Evolutionary conservation across 768 basidiomycete genomes (phyloP).

Genomic region (Mycena kentingensis): DNA sequence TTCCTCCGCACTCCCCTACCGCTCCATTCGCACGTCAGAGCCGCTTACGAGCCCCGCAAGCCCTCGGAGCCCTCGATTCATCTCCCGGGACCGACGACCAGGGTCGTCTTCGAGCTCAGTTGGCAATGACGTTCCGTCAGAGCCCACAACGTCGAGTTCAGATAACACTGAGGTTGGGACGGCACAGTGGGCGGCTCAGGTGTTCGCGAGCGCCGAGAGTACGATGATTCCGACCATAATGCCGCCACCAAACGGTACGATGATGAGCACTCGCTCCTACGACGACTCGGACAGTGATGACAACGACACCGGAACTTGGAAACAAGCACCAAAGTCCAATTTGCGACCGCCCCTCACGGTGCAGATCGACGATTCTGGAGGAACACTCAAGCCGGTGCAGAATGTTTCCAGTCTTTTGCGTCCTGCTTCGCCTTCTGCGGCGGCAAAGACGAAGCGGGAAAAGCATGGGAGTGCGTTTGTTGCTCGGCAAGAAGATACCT

Average conservation of each 20-base stretch:
- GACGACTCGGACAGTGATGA: conserved; percentile 54
- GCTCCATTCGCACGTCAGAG: conserved; percentile 36
- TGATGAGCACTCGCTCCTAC: conserved; percentile 29
- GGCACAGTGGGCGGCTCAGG: conserved; percentile 8
- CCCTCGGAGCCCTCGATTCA: conserved; percentile 46
- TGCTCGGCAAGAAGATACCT: conserved; percentile 65
- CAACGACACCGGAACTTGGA: conserved; percentile 49
- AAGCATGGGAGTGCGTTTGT: conserved; percentile 62
- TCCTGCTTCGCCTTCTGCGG: conserved; percentile 26
- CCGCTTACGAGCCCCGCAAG: conserved; percentile 69
- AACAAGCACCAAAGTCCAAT: conserved; percentile 36
- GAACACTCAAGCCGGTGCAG: conserved; percentile 4
- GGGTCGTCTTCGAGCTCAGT: conserved; percentile 26
- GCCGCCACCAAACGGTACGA: conserved; percentile 28
- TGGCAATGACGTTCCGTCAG: conserved; percentile 28
- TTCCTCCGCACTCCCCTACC: conserved; percentile 9
- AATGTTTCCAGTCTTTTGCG: conserved; percentile 25
- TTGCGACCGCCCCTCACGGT: conserved; percentile 46
- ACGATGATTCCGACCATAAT: conserved; percentile 18
- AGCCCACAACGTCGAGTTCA: conserved; percentile 8
- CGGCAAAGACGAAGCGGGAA: conserved; percentile 32
- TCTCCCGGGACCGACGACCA: conserved; percentile 35
- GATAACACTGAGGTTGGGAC: background rate
- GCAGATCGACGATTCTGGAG: conserved; percentile 38
- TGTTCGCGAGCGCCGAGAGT: conserved; percentile 2